phyloP scores from a whole-genome alignment of 2,329 filamentous ascomycete genomes.

The Paraphaeosphaeria minitans region DNA sequence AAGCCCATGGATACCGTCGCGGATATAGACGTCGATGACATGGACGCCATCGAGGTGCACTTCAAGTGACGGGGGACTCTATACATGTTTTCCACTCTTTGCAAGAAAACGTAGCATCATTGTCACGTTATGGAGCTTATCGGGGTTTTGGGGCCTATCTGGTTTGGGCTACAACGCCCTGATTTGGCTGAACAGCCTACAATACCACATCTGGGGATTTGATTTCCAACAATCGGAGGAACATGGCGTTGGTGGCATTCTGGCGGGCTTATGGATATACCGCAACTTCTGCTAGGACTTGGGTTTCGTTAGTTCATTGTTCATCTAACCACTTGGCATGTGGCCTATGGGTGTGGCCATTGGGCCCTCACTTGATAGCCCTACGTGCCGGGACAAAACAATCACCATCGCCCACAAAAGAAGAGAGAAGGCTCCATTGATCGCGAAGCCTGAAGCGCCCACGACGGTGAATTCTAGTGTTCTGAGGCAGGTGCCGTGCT shows the following conservation, averaged over 20 bases:
- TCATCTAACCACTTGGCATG: no score
- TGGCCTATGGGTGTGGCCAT: no score
- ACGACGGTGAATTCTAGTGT: no score
- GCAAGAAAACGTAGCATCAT: neutral
- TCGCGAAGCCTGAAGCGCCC: no score
- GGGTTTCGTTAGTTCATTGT: no score
- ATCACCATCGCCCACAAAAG: no score
- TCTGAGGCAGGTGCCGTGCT: no score
- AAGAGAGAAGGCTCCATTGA: no score
- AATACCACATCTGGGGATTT: neutral
- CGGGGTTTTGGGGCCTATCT: neutral
- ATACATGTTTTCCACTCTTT: neutral
- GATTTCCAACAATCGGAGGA: neutral
- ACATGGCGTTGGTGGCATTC: constrained; percentile 17
- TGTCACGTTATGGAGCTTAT: neutral
- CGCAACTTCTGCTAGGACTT: neutral
- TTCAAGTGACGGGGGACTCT: constrained; percentile 34
- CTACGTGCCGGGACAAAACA: no score
- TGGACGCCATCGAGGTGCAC: constrained; percentile 43
- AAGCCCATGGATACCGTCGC: constrained; percentile 38
- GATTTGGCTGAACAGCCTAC: neutral
- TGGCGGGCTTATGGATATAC: constrained; percentile 9
- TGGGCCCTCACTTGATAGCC: no score
- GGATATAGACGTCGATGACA: constrained; percentile 45
- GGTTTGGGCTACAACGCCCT: neutral